A percentile compares a stretch with the other conserved stretches of the same genome.
These are phyloP conservation scores for Camellia sinensis DNA, from an alignment of 148 eudicot species.

Conservation along the genomic window DNA sequence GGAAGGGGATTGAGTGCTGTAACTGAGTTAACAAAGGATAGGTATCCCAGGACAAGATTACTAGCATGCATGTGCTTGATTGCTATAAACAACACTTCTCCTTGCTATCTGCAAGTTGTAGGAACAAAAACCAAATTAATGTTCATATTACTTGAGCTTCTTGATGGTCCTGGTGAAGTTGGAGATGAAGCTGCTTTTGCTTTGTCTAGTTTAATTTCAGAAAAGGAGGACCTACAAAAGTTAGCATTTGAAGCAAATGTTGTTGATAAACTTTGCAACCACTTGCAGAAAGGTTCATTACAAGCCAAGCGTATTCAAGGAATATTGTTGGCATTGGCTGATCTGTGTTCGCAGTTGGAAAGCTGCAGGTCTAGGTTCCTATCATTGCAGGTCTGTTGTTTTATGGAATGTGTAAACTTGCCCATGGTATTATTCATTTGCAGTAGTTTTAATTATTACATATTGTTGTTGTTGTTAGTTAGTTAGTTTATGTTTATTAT, in stretches of 20 bases:
- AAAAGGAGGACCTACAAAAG: conserved; percentile 71
- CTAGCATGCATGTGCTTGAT: conserved; percentile 82
- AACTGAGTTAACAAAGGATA: conserved; percentile 69
- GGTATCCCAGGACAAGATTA: conserved; percentile 73
- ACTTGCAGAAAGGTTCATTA: conserved; percentile 43
- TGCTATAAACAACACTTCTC: conserved; percentile 59
- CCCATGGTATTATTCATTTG: neutral
- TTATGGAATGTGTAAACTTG: conserved; percentile 5
- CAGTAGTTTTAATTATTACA: neutral
- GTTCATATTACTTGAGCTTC: conserved; percentile 70
- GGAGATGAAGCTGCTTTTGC: conserved; percentile 96
- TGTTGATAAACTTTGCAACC: conserved; percentile 58
- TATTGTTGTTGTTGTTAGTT: neutral
- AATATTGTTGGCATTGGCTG: conserved; percentile 71
- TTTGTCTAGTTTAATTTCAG: conserved; percentile 59
- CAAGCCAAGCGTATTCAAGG: conserved; percentile 73
- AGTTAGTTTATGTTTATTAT: neutral
- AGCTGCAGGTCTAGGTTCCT: conserved; percentile 71
- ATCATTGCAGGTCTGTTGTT: conserved; percentile 69
- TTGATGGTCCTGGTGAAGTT: conserved; percentile 91
- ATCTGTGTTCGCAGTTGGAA: conserved; percentile 82
- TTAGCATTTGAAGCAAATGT: conserved; percentile 76
- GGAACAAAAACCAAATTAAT: conserved; percentile 62
- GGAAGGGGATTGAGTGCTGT: conserved; percentile 58
- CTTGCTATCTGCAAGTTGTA: conserved; percentile 54